Evolutionary conservation across 208 protist genomes (phyloP), one percentile per base, ranked within the genome.

Genomic region (Trypanosomatidae sp.): DNA sequence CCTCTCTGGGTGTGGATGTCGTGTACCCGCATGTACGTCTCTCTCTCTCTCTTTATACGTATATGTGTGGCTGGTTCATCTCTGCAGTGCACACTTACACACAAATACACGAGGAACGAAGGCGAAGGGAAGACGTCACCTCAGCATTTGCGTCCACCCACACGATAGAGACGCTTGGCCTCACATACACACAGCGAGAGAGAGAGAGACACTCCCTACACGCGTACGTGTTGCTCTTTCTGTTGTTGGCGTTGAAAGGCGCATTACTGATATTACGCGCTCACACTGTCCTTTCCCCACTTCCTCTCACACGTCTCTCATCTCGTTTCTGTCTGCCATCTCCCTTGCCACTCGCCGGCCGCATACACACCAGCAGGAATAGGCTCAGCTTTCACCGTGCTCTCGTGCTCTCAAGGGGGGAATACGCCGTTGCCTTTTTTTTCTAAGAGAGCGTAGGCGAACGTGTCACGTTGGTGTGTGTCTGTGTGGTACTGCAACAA

Each of bases 401-500:
- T 58, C 15, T 39, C 1, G 28, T 41, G 56, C 56, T 19, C 10
- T 62, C 56, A 8, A 4, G 17, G 33, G 19, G 33, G n/a, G n/a
- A n/a, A 8, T 10, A 4, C 30, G 15, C 30, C 19, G 13, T 36
- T 62, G n/a, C 30, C 9, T 15, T 41, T 41, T 13, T 41, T 13
- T 22, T 3, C n/a, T 43, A n/a, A 46, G 71, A 77, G 46, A 76
- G n/a, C 44, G 39, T 7, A 74, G 12, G 56, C 56, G 30, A 62
- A 62, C 41, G 12, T 5, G 39, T n/a, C 30, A 59, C 39, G 36
- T 64, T n/a, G n/a, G n/a, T n/a, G 36, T 8, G 59, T 64, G 59
- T 64, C 17, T 46, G 59, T 28, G 33, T 47, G 19, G 59, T 46
- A 19, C 59, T n/a, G 43, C 7, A 9, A 62, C 46, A 5, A 96